Evolutionary conservation across 305 asterid genomes (phyloP).

Genomic region (Rubia tinctorum): DNA sequence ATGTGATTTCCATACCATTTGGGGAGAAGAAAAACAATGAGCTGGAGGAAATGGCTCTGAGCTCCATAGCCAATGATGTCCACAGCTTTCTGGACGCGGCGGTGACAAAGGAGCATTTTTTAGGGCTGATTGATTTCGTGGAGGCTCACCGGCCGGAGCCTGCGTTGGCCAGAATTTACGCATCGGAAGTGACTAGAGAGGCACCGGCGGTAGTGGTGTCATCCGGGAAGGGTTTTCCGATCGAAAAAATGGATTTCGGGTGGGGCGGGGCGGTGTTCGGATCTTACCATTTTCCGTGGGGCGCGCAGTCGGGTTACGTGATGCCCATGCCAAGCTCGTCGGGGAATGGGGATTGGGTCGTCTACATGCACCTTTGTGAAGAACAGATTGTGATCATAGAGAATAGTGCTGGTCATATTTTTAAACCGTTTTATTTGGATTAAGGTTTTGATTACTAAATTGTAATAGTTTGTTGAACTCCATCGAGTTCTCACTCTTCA

Average conservation of each 20-base stretch:
- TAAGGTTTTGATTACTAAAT: slow-evolving; percentile 18
- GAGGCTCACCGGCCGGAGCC: slow-evolving; percentile 60
- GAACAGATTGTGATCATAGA: slow-evolving; percentile 52
- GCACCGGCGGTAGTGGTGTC: slow-evolving; percentile 69
- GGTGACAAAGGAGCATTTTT: slow-evolving; percentile 49
- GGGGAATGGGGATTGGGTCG: slow-evolving; percentile 70
- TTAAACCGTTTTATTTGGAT: slow-evolving; percentile 32
- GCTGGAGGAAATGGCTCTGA: slow-evolving; percentile 32
- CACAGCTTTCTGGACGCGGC: slow-evolving; percentile 38
- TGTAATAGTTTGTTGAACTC: neutral
- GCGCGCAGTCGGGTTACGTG: slow-evolving; percentile 60
- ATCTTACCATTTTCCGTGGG: slow-evolving; percentile 68
- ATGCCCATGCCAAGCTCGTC: slow-evolving; percentile 66
- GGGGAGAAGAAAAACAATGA: slow-evolving; percentile 42
- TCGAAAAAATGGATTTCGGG: slow-evolving; percentile 44
- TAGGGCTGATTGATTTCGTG: slow-evolving; percentile 63
- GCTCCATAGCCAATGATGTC: slow-evolving; percentile 41
- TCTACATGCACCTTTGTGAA: slow-evolving; percentile 48
- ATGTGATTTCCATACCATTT: slow-evolving; percentile 57
- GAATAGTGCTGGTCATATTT: slow-evolving; percentile 36
- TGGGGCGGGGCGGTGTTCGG: slow-evolving; percentile 55
- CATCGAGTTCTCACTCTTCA: neutral
- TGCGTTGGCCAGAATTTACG: slow-evolving; percentile 45
- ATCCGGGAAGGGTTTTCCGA: slow-evolving; percentile 49
- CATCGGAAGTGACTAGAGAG: slow-evolving; percentile 24